A percentile compares a stretch with the other conserved stretches of the same genome.
phyloP scores from a whole-genome alignment of 1,284 basidiomycete species.

The Limonomyces culmigenus region DNA sequence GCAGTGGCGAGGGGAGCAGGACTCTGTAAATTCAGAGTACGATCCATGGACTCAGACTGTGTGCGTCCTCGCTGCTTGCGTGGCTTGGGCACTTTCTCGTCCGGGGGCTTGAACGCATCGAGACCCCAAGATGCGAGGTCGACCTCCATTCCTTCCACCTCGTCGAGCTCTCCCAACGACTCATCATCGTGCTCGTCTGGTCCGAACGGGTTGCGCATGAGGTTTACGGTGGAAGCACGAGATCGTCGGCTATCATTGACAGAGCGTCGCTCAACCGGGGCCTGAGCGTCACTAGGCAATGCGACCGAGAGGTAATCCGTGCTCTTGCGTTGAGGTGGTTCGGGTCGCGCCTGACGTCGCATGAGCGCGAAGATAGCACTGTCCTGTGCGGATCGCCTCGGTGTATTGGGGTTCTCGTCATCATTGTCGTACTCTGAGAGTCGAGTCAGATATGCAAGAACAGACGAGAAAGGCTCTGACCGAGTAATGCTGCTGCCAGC shows the following conservation, averaged over 20 bases:
- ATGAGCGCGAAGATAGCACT: conserved; percentile 69
- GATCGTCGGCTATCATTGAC: conserved; percentile 26
- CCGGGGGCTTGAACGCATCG: conserved; percentile 55
- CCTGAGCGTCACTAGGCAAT: conserved; percentile 35
- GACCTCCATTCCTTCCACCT: conserved; percentile 44
- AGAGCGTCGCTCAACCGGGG: conserved; percentile 24
- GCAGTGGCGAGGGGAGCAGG: no score
- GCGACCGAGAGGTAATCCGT: conserved; percentile 51
- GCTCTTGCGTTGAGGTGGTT: conserved; percentile 26
- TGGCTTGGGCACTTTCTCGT: conserved; percentile 26
- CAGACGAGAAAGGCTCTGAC: conserved; percentile 18
- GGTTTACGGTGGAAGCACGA: conserved; percentile 32
- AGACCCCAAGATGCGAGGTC: conserved; percentile 73
- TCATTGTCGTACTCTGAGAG: conserved; percentile 70
- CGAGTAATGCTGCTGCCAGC: conserved; percentile 61
- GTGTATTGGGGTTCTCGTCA: conserved; percentile 36
- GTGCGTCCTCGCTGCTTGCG: conserved; percentile 25
- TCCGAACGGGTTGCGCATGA: conserved; percentile 54
- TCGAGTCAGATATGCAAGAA: not conserved
- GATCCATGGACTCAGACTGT: conserved; percentile 30
- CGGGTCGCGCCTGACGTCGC: conserved; percentile 32
- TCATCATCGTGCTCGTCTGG: conserved; percentile 39
- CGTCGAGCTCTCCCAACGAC: conserved; percentile 25
- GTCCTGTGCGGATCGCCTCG: conserved; percentile 51
- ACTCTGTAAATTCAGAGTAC: no score